These are phyloP conservation scores for Phytopythium litorale DNA, from an alignment of 352 stramenopile genomes.

Conservation along the genomic window DNA sequence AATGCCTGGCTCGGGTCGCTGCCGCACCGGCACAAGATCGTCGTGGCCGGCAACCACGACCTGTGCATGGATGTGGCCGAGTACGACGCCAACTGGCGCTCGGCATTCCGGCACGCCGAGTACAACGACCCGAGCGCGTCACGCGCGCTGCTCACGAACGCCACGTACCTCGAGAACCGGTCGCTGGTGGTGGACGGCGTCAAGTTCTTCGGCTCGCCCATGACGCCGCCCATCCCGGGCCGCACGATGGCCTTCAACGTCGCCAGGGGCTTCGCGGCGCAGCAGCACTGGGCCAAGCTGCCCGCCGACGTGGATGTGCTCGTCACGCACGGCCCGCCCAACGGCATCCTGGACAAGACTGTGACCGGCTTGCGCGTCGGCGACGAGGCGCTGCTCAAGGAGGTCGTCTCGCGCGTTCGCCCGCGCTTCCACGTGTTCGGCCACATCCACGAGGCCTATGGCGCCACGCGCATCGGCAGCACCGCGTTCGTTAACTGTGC, in stretches of 20 bases:
- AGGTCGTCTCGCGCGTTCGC: constrained; percentile 74
- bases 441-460: constrained; percentile 91
- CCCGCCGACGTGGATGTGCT: constrained; percentile 82
- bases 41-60: constrained; percentile 85
- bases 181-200: constrained; percentile 63
- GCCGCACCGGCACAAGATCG: constrained; percentile 73
- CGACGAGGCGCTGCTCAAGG: constrained; percentile 74
- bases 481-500: constrained; percentile 90
- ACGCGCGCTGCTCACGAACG: constrained; percentile 58
- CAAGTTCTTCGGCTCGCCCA: constrained; percentile 77
- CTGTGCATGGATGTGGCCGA: constrained; percentile 66
- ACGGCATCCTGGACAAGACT: constrained; percentile 81
- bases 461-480: constrained; percentile 59
- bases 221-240: constrained; percentile 67
- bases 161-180: constrained; percentile 73
- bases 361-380: constrained; percentile 62
- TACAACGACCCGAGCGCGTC: constrained; percentile 62
- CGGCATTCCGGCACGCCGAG: constrained; percentile 41
- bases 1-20: constrained; percentile 73
- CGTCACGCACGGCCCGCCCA: constrained; percentile 86
- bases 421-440: constrained; percentile 89
- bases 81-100: constrained; percentile 66
- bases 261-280: constrained; percentile 46
- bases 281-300: constrained; percentile 71
- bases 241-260: constrained; percentile 74